A percentile compares a stretch with the other conserved stretches of the same genome.
phyloP scores from a whole-genome alignment of 257 asterid species.

The Solanum pimpinellifolium region DNA sequence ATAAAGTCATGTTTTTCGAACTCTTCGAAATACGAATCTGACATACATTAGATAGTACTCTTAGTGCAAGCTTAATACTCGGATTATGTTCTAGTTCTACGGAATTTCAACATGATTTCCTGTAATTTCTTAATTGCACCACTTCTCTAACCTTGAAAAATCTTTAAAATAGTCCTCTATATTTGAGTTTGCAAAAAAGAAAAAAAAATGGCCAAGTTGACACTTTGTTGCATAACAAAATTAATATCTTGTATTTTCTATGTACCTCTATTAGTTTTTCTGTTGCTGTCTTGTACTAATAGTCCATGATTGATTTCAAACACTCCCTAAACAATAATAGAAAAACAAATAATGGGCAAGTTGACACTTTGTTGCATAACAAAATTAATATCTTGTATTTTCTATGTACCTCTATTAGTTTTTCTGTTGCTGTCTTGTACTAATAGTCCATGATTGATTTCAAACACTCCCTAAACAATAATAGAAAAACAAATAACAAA shows the following conservation, averaged over 20 bases:
- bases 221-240: slow-evolving; percentile 55
- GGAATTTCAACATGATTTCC: neutral
- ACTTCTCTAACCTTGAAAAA: neutral
- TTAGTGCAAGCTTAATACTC: neutral
- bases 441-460: slow-evolving; percentile 39
- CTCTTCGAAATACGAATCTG: neutral
- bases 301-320: slow-evolving; percentile 32
- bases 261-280: slow-evolving; percentile 57
- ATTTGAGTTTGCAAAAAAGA: slow-evolving; percentile 21
- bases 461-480: neutral
- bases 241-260: slow-evolving; percentile 16
- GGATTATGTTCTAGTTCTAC: neutral
- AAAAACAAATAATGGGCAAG: slow-evolving; percentile 19
- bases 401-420: slow-evolving; percentile 38
- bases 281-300: slow-evolving; percentile 41
- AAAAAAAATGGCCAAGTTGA: slow-evolving; percentile 29
- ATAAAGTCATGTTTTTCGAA: neutral
- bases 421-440: slow-evolving; percentile 47
- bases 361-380: slow-evolving; percentile 49
- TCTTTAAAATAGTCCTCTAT: neutral
- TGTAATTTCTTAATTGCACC: neutral
- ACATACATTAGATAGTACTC: neutral
- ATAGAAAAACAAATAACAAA: neutral
- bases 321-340: neutral
- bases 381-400: slow-evolving; percentile 29